Evolutionary conservation across 1,284 basidiomycete species (phyloP).

Genomic region (Inonotus hispidus): DNA sequence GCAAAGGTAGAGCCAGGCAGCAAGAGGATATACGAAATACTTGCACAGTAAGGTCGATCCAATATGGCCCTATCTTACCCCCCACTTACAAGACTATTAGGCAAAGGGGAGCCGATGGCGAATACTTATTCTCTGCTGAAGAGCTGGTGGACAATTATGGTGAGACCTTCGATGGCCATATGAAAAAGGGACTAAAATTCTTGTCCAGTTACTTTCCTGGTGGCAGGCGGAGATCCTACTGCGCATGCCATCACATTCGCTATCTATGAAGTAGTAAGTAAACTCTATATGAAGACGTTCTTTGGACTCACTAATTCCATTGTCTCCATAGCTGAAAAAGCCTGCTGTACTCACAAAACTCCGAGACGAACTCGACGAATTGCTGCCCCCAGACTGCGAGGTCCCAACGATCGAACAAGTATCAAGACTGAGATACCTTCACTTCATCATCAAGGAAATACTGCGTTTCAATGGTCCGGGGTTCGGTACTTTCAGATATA

Average conservation of each 20-base stretch:
- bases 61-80: too few relatives aligned
- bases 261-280: not conserved
- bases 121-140: not conserved
- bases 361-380: not conserved
- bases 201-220: not conserved
- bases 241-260: not conserved
- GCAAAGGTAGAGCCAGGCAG: not conserved
- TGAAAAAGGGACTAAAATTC: not conserved
- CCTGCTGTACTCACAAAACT: not conserved
- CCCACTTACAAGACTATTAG: not conserved
- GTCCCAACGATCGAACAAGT: not conserved
- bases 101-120: not conserved
- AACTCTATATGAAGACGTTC: not conserved
- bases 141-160: not conserved
- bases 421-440: not conserved
- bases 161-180: not conserved
- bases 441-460: not conserved
- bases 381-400: not conserved
- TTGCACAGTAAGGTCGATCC: not conserved
- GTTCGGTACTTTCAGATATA: not conserved
- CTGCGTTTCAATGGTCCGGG: not conserved
- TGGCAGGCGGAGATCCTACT: slow-evolving; percentile 1
- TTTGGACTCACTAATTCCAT: not conserved
- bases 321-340: not conserved
- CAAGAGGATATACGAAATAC: not conserved